A percentile compares a stretch with the other conserved stretches of the same genome.
Evolutionary conservation across 139 green algal genomes (phyloP).

Genomic region (Chlorella sp.): DNA sequence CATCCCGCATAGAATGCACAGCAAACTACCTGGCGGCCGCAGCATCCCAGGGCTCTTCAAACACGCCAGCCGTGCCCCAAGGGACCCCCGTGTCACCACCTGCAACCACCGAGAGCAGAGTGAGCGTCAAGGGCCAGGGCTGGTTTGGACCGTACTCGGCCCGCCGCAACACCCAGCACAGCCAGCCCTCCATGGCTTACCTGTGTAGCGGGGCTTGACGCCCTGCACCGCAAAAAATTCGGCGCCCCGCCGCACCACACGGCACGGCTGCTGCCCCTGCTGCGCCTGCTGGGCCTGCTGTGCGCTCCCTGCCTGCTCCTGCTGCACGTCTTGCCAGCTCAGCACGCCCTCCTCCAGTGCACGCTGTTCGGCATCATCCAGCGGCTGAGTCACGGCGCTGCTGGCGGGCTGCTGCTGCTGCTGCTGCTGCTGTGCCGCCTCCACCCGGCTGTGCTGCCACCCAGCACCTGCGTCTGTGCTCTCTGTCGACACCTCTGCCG

Average conservation of each 20-base stretch:
- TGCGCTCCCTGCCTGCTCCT: background rate
- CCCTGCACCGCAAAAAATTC: conserved; percentile 32
- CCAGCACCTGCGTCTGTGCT: background rate
- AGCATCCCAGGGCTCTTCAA: conserved; percentile 43
- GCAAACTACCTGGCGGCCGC: background rate
- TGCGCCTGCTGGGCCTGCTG: background rate
- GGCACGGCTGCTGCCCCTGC: conserved; percentile 4
- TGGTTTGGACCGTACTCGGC: no score
- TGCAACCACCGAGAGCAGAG: background rate
- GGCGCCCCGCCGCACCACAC: conserved; percentile 8
- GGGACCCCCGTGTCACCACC: conserved; percentile 43
- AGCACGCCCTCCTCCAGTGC: background rate
- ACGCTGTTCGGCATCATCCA: background rate
- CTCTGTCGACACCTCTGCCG: background rate
- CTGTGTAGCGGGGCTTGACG: conserved; percentile 31
- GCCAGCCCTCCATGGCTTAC: background rate
- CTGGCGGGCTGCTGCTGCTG: background rate
- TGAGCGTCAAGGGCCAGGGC: no score
- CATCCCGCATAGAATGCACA: no score
- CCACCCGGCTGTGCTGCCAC: no score
- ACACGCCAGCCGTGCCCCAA: conserved; percentile 47
- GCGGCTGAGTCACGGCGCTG: background rate
- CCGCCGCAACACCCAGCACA: no score
- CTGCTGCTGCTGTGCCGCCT: background rate
- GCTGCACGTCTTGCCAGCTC: background rate